Evolutionary conservation across 2,329 filamentous ascomycete species (phyloP).

Genomic region (Chaetomium sp.): DNA sequence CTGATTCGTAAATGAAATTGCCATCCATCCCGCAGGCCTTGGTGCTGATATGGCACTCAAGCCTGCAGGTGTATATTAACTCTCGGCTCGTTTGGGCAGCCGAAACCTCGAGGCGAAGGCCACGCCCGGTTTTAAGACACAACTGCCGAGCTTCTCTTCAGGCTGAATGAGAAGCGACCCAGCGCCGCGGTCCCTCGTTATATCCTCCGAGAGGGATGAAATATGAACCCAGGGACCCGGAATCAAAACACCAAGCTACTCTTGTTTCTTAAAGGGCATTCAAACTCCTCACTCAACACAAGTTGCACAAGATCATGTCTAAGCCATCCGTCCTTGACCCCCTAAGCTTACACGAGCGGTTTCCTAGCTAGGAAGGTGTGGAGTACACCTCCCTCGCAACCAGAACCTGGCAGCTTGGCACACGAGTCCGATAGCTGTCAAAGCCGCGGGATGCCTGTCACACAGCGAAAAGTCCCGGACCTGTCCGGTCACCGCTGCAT

Average conservation of each 20-base stretch:
- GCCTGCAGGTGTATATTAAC: slow-evolving; percentile 22
- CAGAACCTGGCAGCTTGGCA: slow-evolving; percentile 24
- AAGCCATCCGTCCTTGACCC: slow-evolving; percentile 1
- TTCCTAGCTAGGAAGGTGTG: slow-evolving; percentile 34
- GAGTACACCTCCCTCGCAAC: slow-evolving; percentile 16
- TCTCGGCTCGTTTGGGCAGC: slow-evolving; percentile 18
- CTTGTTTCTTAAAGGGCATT: background rate
- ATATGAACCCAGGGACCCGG: slow-evolving; percentile 1
- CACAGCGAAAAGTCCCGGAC: slow-evolving; percentile 8
- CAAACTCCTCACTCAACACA: background rate
- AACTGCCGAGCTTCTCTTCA: slow-evolving; percentile 20
- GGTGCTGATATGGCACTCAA: slow-evolving; percentile 1
- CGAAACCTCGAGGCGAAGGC: slow-evolving; percentile 11
- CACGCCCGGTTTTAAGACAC: slow-evolving; percentile 8
- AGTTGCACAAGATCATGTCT: background rate
- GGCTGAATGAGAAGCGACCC: slow-evolving; percentile 26
- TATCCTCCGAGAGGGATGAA: background rate
- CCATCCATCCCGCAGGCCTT: slow-evolving; percentile 19
- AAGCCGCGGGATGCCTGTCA: slow-evolving; percentile 19
- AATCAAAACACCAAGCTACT: background rate
- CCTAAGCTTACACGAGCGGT: slow-evolving; percentile 14
- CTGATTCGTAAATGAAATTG: slow-evolving; percentile 23
- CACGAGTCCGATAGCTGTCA: slow-evolving; percentile 6
- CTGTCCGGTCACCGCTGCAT: slow-evolving; percentile 5
- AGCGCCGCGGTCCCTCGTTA: slow-evolving; percentile 4